Conservation (phyloP, 352 stramenopile species). For the Phytophthora tubulina region DNA sequence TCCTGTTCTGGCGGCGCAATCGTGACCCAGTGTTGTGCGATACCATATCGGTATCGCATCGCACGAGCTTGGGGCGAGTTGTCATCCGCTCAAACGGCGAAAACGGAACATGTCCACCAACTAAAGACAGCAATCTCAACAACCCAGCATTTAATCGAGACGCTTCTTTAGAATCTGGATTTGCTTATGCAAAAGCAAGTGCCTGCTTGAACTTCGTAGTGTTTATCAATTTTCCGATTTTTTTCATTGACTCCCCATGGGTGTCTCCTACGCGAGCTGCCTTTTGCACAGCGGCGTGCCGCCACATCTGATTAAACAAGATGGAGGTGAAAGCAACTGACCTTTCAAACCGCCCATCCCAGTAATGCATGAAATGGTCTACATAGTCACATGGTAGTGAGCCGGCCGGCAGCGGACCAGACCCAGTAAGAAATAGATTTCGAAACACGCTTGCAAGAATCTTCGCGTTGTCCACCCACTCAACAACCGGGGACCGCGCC, state of each 20-base stretch:
- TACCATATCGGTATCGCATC: conserved; percentile 31
- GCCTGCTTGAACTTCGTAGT: background rate
- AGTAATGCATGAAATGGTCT: conserved; percentile 24
- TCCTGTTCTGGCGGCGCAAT: conserved; percentile 39
- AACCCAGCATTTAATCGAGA: conserved; percentile 24
- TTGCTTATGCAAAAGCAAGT: conserved; percentile 1
- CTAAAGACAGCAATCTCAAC: conserved; percentile 28
- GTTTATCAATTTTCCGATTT: conserved; percentile 15
- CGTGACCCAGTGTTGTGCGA: conserved; percentile 33
- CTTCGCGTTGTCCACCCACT: conserved; percentile 25
- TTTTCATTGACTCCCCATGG: background rate
- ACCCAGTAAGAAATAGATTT: conserved; percentile 5
- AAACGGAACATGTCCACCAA: conserved; percentile 34
- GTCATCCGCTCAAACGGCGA: conserved; percentile 37
- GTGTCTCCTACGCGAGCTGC: conserved; percentile 10
- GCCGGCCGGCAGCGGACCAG: too few relatives aligned
- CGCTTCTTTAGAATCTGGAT: conserved; percentile 7
- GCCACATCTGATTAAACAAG: conserved; percentile 31
- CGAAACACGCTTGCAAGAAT: conserved; percentile 25
- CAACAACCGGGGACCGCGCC: background rate
- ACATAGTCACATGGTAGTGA: background rate
- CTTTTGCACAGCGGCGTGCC: conserved; percentile 15
- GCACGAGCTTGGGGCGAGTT: conserved; percentile 31
- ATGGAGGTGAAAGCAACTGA: background rate
- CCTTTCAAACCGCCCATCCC: conserved; percentile 24